Evolutionary conservation across 352 stramenopile genomes (phyloP).

Genomic region (Phytophthora syringae): DNA sequence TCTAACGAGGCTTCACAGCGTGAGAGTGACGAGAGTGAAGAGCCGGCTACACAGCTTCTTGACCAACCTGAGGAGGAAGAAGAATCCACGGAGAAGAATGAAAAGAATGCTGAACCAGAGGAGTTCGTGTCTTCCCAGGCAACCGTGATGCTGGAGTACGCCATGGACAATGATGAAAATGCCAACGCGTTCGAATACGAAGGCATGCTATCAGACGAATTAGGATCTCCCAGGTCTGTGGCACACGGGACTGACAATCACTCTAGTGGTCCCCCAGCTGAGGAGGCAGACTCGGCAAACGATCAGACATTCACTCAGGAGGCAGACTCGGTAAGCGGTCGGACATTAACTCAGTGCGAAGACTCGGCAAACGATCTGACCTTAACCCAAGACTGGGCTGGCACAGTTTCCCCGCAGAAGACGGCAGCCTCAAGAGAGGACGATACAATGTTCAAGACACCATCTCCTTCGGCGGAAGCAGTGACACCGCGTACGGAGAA

Average conservation of each 20-base stretch:
- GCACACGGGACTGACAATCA: neutral
- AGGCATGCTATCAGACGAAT: constrained; percentile 20
- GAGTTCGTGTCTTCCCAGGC: constrained; percentile 36
- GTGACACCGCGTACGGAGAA: constrained; percentile 23
- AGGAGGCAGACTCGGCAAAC: constrained; percentile 5
- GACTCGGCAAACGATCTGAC: neutral
- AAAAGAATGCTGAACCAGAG: constrained; percentile 19
- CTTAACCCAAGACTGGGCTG: neutral
- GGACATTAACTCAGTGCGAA: too few relatives aligned
- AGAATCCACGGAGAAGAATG: neutral
- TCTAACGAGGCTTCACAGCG: neutral
- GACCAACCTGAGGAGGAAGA: constrained; percentile 15
- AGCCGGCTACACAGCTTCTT: constrained; percentile 17
- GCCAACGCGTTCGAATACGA: constrained; percentile 44
- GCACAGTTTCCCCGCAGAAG: constrained; percentile 19
- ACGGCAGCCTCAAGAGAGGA: neutral
- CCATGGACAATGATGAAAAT: constrained; percentile 34
- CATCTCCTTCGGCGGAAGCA: constrained; percentile 15
- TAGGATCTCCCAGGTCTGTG: constrained; percentile 12
- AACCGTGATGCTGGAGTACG: constrained; percentile 35
- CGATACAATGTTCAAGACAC: constrained; percentile 12
- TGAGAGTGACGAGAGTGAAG: constrained; percentile 12
- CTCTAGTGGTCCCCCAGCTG: neutral
- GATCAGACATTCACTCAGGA: neutral
- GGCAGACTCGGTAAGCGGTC: constrained; percentile 4